Base-by-base conservation (phyloP, 176 grass and related monocot genomes). In the Aegilops tauschii region DNA sequence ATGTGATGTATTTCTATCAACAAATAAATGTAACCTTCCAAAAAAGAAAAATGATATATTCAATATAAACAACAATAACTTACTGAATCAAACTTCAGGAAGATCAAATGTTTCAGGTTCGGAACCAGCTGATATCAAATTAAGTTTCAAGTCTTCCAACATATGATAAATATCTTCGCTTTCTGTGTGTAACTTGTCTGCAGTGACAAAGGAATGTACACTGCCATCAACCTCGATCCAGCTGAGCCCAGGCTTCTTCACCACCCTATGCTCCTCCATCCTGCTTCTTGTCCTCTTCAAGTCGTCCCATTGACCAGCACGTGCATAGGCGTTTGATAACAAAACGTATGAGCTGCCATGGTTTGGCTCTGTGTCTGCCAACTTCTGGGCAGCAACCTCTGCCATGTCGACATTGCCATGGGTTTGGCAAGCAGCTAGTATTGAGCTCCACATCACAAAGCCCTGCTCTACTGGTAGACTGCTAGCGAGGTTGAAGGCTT, bases 371-470 rank as follows among this genome's bases (percentile, higher is more conserved):
- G 69, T 17, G 0, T 65, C 13, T 32, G 81, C 81, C 59, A 91
- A 34, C 77, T 82, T 94, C 21, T 7, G 50, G 12, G 86, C 77
- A 69, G 85, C 84, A 28, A 68, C 16, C 84, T 89, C 92, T 59
- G 86, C 86, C 52, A 91, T 91, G 44, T 87, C 76, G 4, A 94
- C 74, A 73, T 91, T 73, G 49, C 86, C 92, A 86, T 89, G 83
- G 71, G 77, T 91, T 20, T 23, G 74, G 54, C 89, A 93, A 21
- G 92, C 89, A 78, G 86, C 83, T 32, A 91, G 39, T 3, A 94
- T 71, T 27, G 92, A 89, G 69, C 92, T 89, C 92, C 89, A 94
- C 34, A 86, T 82, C 32, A 91, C 89, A 45, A 87, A 71, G 29
- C 87, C 80, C 1, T 77, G 70, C 54, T 89, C 76, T 86, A 62